Base-by-base conservation (phyloP, 1,284 basidiomycete genomes). In the Neolentinus lepideus region DNA sequence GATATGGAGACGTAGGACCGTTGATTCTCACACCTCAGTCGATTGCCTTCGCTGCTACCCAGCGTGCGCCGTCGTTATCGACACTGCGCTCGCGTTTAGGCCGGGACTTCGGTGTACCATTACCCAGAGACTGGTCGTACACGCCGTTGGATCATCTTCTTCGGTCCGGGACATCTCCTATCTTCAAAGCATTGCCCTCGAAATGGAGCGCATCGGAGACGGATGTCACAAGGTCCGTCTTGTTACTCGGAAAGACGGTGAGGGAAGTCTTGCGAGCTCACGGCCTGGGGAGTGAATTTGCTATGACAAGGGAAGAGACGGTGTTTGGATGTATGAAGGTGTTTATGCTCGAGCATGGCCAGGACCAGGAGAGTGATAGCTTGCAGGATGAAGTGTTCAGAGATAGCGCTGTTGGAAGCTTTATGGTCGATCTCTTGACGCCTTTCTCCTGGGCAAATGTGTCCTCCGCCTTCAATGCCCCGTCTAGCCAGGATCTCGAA, bases 311-410 rank as follows among this genome's bases (percentile, higher is more conserved):
- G 21, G 79, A 80, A 38, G 83, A 89, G 61, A 73, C 77, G 1
- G 71, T 86, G 2, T 88, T 96, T 61, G 82, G 79, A 33, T 86
- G 92, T 61, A 94, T 96, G 90, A 93, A 92, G 63, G 85, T 98
- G 12, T 95, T 93, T 71, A 94, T 97, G 92, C 82, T 98, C 19
- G 95, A 97, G 67, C 89, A 95, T 69, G 78, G 75, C 1, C 81
- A 84, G 60, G 69, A 74, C 6, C 76, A 82, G 54, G 73, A 75
- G 56, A 75, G 80, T 11, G 38, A 45, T 33, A 36, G 27, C 57
- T 76, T 78, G 4, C 63, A 70, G 3, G 77, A 78, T 45, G 90
- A 93, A 61, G 83, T 92, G 27, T 93, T 84, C 69, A 76, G 89
- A 21, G 86, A 92, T 67, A 58, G 60, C 1, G 61, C 74, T 2